phyloP scores from a whole-genome alignment of 345 rosid genomes.

The Lumnitzera littorea region DNA sequence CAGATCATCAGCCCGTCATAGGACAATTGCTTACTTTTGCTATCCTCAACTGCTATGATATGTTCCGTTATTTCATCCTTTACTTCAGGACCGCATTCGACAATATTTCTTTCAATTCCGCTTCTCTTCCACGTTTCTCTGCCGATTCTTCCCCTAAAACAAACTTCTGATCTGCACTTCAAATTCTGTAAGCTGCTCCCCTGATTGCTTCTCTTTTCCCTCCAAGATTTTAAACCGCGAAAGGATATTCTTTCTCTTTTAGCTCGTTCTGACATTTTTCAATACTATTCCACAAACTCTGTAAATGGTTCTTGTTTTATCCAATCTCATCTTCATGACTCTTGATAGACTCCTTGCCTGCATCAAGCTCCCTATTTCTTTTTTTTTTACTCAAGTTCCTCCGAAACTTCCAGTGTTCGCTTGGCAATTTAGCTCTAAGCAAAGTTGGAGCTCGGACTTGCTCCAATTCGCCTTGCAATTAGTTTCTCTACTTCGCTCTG shows the following conservation, averaged over 20 bases:
- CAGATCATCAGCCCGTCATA: conserved; percentile 4
- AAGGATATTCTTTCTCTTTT: conserved; percentile 15
- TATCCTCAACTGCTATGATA: conserved; percentile 10
- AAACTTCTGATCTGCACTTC: conserved; percentile 12
- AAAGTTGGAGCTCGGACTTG: too few relatives aligned
- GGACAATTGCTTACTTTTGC: conserved; percentile 29
- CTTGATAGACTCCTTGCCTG: background rate
- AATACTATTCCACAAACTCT: background rate
- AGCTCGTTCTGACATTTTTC: conserved; percentile 7
- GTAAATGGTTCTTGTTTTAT: conserved; percentile 2
- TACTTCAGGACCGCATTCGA: background rate
- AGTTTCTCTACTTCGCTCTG: too few relatives aligned
- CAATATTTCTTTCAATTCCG: conserved; percentile 3
- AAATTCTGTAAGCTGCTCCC: conserved; percentile 8
- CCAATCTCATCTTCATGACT: conserved; percentile 1
- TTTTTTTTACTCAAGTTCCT: background rate
- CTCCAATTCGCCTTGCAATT: too few relatives aligned
- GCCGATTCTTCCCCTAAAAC: background rate
- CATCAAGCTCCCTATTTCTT: background rate
- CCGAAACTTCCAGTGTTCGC: too few relatives aligned
- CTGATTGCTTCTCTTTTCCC: conserved; percentile 14
- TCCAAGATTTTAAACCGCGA: conserved; percentile 10
- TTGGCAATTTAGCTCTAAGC: too few relatives aligned
- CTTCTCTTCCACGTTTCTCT: conserved; percentile 5
- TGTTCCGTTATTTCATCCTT: background rate